Percentiles rank a stretch among this genome's conserved stretches.
Conservation (phyloP, 176 grass and related monocot species). For the Puya raimondii region DNA sequence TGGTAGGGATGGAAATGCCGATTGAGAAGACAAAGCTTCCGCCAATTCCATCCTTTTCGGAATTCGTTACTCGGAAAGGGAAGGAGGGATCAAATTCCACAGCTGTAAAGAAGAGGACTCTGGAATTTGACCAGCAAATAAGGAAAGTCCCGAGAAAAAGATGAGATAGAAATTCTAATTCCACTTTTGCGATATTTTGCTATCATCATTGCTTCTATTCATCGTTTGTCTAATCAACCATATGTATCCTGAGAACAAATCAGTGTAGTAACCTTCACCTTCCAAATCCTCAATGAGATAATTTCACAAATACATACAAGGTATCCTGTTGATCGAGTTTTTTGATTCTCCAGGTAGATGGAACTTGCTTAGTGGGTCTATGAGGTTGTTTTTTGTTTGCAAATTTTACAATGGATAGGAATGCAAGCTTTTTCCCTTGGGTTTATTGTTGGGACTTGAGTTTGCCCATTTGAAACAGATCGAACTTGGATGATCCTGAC, state of each 20-base stretch:
- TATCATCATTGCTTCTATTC: neutral
- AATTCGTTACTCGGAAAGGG: conserved; percentile 54
- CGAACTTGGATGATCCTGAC: too few species aligned
- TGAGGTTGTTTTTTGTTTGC: too few species aligned
- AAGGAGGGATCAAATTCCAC: conserved; percentile 15
- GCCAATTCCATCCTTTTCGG: conserved; percentile 49
- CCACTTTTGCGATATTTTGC: neutral
- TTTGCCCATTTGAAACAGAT: too few species aligned
- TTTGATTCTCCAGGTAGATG: too few species aligned
- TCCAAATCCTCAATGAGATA: too few species aligned
- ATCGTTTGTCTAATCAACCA: neutral
- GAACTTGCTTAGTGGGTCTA: too few species aligned
- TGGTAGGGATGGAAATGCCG: neutral
- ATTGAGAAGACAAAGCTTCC: conserved; percentile 40
- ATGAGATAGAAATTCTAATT: conserved; percentile 18
- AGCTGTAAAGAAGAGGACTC: conserved; percentile 24
- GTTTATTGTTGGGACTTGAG: too few species aligned
- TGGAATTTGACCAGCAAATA: conserved; percentile 14
- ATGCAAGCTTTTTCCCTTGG: too few species aligned
- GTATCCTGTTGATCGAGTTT: too few species aligned
- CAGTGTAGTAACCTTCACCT: too few species aligned
- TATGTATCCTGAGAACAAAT: neutral
- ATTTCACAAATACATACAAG: too few species aligned
- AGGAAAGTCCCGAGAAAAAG: conserved; percentile 37
- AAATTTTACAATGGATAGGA: too few species aligned